A percentile compares a stretch with the other conserved stretches of the same genome.
phyloP scores from a whole-genome alignment of 495 filamentous ascomycete genomes.

The Chlorociboria aeruginascens region DNA sequence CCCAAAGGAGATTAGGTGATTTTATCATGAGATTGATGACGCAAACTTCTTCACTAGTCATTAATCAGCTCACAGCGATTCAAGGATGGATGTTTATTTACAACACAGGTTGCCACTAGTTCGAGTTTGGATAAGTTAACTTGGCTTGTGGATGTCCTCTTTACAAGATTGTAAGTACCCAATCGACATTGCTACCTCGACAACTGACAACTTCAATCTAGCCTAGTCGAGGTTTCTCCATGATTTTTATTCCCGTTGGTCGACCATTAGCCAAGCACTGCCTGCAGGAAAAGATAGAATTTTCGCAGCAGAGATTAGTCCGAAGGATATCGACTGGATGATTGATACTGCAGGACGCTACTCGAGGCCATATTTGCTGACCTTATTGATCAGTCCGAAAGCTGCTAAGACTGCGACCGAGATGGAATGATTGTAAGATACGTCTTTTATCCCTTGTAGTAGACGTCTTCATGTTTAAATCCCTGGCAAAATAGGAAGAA shows the following conservation, averaged over 20 bases:
- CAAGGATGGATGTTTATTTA: conserved; percentile 35
- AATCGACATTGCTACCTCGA: background rate
- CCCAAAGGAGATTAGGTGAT: conserved; percentile 17
- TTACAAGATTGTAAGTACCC: background rate
- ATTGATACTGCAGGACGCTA: conserved; percentile 37
- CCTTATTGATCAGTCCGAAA: background rate
- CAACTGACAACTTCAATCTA: background rate
- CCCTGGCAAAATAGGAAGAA: too few relatives aligned
- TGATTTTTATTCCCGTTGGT: conserved; percentile 43
- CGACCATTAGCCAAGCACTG: conserved; percentile 28
- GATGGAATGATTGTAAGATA: background rate
- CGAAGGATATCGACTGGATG: conserved; percentile 24
- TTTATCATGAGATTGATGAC: conserved; percentile 23
- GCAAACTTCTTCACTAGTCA: conserved; percentile 16
- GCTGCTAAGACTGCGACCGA: background rate
- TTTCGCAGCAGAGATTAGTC: conserved; percentile 35
- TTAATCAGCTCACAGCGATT: conserved; percentile 30
- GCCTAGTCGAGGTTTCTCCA: conserved; percentile 34
- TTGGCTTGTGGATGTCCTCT: background rate
- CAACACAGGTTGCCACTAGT: conserved; percentile 29
- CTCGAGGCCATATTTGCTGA: conserved; percentile 40
- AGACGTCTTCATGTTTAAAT: too few relatives aligned
- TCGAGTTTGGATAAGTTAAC: conserved; percentile 1
- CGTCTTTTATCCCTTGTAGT: too few relatives aligned
- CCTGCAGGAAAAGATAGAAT: conserved; percentile 28